Percentiles rank a stretch among this genome's conserved stretches.
Conservation (phyloP, 2,329 filamentous ascomycete genomes). For the Ilyonectria mors-panacis region DNA sequence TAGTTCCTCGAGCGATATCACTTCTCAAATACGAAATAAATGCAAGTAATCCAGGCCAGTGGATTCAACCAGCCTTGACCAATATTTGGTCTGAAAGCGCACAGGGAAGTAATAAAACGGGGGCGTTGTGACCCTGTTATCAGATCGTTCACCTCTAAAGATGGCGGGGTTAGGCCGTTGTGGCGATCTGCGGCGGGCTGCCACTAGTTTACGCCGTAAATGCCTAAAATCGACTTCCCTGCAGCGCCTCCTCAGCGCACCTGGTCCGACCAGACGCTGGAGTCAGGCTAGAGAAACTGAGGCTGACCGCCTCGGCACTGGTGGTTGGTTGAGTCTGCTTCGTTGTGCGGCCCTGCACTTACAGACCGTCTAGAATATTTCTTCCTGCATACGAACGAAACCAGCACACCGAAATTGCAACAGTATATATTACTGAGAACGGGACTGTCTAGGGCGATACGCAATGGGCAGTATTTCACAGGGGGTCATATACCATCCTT, state of each 20-base stretch:
- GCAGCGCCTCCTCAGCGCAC: too few species aligned
- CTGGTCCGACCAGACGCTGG: too few species aligned
- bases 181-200: not conserved
- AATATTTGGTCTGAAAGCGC: too few species aligned
- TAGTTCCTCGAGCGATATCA: too few species aligned
- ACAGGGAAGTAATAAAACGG: not conserved
- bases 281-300: too few species aligned
- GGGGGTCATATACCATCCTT: slow-evolving; percentile 9
- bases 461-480: not conserved
- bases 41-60: too few species aligned
- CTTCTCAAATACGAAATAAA: too few species aligned
- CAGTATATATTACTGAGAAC: not conserved
- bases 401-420: too few species aligned
- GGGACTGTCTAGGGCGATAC: not conserved
- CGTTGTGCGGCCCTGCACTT: not conserved
- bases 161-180: not conserved
- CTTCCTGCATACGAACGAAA: not conserved
- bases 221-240: slow-evolving; percentile 16
- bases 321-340: slow-evolving; percentile 10
- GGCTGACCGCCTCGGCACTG: too few species aligned
- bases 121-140: not conserved
- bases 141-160: not conserved
- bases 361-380: not conserved
- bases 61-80: too few species aligned
- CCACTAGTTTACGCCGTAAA: not conserved